Evolutionary conservation across 2,329 filamentous ascomycete species (phyloP).

Genomic region (Penicillium brasilianum): DNA sequence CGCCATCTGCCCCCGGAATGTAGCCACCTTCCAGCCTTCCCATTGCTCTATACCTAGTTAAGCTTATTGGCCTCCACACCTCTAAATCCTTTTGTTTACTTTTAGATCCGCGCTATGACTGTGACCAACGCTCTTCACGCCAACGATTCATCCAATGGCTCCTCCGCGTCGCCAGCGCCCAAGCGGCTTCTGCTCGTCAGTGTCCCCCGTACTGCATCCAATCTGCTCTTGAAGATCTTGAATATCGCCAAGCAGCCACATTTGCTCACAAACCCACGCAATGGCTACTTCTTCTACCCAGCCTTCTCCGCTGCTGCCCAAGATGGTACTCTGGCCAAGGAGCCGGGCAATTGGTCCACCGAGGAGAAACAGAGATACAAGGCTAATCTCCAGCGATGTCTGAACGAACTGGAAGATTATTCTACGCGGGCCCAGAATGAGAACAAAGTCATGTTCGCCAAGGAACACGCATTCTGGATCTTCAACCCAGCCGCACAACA

Average conservation of each 20-base stretch:
- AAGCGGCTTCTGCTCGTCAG: slow-evolving; percentile 22
- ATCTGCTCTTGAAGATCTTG: slow-evolving; percentile 27
- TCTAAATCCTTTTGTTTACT: background rate
- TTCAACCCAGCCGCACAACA: slow-evolving; percentile 29
- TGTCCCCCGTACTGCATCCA: slow-evolving; percentile 28
- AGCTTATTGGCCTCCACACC: slow-evolving; percentile 15
- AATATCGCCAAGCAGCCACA: slow-evolving; percentile 26
- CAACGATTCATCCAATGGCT: slow-evolving; percentile 9
- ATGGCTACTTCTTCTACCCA: slow-evolving; percentile 29
- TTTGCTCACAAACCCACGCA: slow-evolving; percentile 17
- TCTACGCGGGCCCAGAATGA: slow-evolving; percentile 28
- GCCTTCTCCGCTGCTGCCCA: slow-evolving; percentile 12
- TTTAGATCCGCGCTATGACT: slow-evolving; percentile 3
- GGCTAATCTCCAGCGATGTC: slow-evolving; percentile 32
- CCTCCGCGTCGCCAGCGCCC: slow-evolving; percentile 5
- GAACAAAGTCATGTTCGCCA: slow-evolving; percentile 40
- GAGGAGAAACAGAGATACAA: slow-evolving; percentile 32
- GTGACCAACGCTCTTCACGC: background rate
- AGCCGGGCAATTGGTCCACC: slow-evolving; percentile 34
- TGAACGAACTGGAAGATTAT: slow-evolving; percentile 35
- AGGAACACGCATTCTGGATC: slow-evolving; percentile 44
- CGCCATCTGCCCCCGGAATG: slow-evolving; percentile 17
- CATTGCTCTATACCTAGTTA: slow-evolving; percentile 19
- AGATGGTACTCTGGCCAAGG: slow-evolving; percentile 24
- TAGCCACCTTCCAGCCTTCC: slow-evolving; percentile 14